Evolutionary conservation across 768 basidiomycete species (phyloP).

Genomic region (Fomitopsis serialis): DNA sequence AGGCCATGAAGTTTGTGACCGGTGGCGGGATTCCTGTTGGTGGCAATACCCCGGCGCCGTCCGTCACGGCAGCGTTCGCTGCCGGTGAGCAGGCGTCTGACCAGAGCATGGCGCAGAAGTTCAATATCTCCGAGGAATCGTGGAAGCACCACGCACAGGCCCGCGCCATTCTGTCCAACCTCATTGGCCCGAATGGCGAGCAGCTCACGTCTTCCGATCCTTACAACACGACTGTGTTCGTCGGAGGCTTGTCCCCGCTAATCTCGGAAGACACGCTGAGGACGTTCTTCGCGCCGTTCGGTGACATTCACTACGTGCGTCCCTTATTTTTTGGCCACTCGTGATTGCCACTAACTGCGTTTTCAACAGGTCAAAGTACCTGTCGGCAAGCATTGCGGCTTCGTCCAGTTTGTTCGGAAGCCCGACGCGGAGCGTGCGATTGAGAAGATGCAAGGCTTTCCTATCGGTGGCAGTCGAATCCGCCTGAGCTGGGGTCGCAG

Average conservation of each 20-base stretch:
- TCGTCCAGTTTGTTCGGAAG: constrained; percentile 92
- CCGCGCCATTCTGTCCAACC: constrained; percentile 73
- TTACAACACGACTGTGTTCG: constrained; percentile 96
- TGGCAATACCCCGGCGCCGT: constrained; percentile 24
- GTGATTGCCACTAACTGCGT: no score
- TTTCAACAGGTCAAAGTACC: constrained; percentile 97
- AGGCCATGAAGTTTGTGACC: constrained; percentile 38
- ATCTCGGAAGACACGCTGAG: constrained; percentile 89
- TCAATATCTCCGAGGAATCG: constrained; percentile 65
- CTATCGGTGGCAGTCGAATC: constrained; percentile 87
- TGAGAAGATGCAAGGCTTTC: constrained; percentile 96
- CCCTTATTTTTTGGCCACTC: neutral
- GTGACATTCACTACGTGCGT: constrained; percentile 86
- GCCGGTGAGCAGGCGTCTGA: constrained; percentile 43
- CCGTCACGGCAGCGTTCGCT: constrained; percentile 35
- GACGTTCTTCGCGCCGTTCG: constrained; percentile 90
- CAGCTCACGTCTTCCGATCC: constrained; percentile 86
- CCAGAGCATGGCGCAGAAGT: constrained; percentile 39
- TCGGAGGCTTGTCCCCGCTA: constrained; percentile 82
- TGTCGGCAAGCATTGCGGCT: constrained; percentile 91
- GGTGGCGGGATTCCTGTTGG: neutral
- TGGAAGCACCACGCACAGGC: constrained; percentile 86
- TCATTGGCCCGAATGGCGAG: constrained; percentile 84
- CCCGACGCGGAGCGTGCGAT: constrained; percentile 90
- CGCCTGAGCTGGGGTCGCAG: constrained; percentile 91